These are phyloP conservation scores for Penicillium sp. DNA, from an alignment of 2,329 filamentous ascomycete species.

Conservation along the genomic window DNA sequence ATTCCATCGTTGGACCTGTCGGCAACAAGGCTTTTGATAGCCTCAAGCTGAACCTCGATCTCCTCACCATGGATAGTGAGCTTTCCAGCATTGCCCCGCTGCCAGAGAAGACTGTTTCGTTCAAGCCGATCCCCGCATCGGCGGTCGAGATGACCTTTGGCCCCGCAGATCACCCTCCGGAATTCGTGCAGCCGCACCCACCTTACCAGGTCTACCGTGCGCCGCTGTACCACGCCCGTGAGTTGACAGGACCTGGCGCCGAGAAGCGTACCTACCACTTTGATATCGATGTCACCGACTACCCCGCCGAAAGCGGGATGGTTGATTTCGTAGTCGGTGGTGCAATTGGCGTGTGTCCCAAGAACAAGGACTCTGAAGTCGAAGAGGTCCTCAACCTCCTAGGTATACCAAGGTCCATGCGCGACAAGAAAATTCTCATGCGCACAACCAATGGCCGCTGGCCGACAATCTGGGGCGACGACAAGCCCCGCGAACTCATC, in stretches of 20 bases:
- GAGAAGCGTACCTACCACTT: slow-evolving; percentile 98
- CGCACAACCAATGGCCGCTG: slow-evolving; percentile 80
- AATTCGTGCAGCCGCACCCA: slow-evolving; percentile 90
- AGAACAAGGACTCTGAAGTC: slow-evolving; percentile 74
- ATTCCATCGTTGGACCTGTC: slow-evolving; percentile 57
- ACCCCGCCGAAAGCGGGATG: slow-evolving; percentile 74
- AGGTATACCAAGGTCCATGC: slow-evolving; percentile 74
- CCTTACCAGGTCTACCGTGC: slow-evolving; percentile 90
- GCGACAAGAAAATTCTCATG: slow-evolving; percentile 78
- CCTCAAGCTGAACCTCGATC: slow-evolving; percentile 72
- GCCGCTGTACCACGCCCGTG: slow-evolving; percentile 78
- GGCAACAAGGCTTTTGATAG: slow-evolving; percentile 83
- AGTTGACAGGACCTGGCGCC: slow-evolving; percentile 82
- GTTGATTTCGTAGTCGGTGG: slow-evolving; percentile 96
- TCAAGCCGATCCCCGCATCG: slow-evolving; percentile 48
- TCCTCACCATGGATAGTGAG: slow-evolving; percentile 67
- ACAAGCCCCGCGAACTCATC: slow-evolving; percentile 77
- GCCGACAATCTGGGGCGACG: slow-evolving; percentile 98
- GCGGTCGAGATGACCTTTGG: slow-evolving; percentile 35
- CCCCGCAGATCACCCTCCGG: slow-evolving; percentile 67
- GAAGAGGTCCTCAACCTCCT: slow-evolving; percentile 82
- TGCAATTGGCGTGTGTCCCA: slow-evolving; percentile 88
- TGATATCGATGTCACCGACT: slow-evolving; percentile 93
- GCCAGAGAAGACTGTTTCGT: slow-evolving; percentile 72
- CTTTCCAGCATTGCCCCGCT: slow-evolving; percentile 71